phyloP scores from a whole-genome alignment of 2,329 filamentous ascomycete species.

The Microcyclospora pomicola region DNA sequence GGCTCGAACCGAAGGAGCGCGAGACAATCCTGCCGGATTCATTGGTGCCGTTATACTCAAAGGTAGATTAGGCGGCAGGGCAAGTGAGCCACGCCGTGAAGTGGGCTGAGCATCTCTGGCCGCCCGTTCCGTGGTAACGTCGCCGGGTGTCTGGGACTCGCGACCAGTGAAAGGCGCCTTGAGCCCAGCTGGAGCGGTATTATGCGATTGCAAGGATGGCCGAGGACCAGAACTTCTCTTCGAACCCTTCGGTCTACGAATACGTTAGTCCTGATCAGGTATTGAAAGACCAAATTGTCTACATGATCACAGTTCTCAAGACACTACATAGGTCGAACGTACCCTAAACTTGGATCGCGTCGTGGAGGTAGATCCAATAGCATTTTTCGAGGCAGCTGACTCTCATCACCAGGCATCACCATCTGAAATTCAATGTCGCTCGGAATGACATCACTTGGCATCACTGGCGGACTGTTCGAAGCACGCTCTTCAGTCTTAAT shows the following conservation, averaged over 20 bases:
- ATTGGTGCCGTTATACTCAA: background rate
- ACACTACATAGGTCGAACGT: constrained; percentile 8
- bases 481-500: constrained; percentile 15
- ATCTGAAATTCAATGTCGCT: constrained; percentile 9
- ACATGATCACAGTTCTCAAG: too few species aligned
- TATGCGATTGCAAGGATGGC: constrained; percentile 3
- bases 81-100: constrained; percentile 22
- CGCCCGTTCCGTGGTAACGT: too few species aligned
- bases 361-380: constrained; percentile 9
- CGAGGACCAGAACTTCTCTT: constrained; percentile 1
- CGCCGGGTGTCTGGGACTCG: too few species aligned
- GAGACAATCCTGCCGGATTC: too few species aligned
- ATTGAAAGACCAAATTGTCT: too few species aligned
- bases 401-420: constrained; percentile 13
- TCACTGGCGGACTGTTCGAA: constrained; percentile 1
- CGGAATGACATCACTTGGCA: constrained; percentile 4
- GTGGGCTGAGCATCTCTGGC: constrained; percentile 1
- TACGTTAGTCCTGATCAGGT: background rate
- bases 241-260: background rate
- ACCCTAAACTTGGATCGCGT: constrained; percentile 12
- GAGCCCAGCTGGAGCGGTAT: too few species aligned
- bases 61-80: constrained; percentile 18
- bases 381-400: constrained; percentile 13
- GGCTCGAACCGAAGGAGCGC: too few species aligned
- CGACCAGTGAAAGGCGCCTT: too few species aligned